These are phyloP conservation scores for Coemansia sp. DNA, from an alignment of 192 early-diverging fungal genomes.

Conservation along the genomic window DNA sequence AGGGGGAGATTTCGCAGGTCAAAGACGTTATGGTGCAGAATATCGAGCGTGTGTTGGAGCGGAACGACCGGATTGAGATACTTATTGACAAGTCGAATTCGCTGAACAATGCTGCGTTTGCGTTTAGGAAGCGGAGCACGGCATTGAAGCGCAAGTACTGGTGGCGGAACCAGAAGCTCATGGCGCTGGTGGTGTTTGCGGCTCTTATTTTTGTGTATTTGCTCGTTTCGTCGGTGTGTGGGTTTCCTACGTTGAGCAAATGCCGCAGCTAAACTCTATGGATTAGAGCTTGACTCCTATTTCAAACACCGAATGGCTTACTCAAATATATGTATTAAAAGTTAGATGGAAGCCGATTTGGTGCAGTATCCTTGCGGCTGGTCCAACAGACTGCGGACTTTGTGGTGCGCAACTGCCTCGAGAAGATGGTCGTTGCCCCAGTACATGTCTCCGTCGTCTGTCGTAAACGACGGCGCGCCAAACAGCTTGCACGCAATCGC, in stretches of 20 bases:
- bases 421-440: slow-evolving; percentile 61
- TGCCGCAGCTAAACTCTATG: slow-evolving; percentile 39
- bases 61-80: slow-evolving; percentile 85
- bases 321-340: too few species aligned
- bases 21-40: slow-evolving; percentile 95
- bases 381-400: slow-evolving; percentile 21
- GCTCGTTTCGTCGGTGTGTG: slow-evolving; percentile 71
- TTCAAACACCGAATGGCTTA: not conserved
- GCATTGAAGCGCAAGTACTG: slow-evolving; percentile 83
- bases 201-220: slow-evolving; percentile 73
- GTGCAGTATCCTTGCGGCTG: slow-evolving; percentile 28
- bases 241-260: slow-evolving; percentile 69
- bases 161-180: slow-evolving; percentile 92
- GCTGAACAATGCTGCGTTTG: slow-evolving; percentile 85
- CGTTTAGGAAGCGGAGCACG: slow-evolving; percentile 85
- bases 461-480: slow-evolving; percentile 58
- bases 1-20: slow-evolving; percentile 90
- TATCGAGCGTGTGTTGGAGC: slow-evolving; percentile 86
- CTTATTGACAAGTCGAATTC: slow-evolving; percentile 88
- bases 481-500: slow-evolving; percentile 51
- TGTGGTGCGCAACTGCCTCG: slow-evolving; percentile 41
- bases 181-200: slow-evolving; percentile 65
- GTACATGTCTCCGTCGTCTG: slow-evolving; percentile 56
- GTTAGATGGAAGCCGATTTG: not conserved
- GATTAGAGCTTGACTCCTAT: too few species aligned